These are phyloP conservation scores for Zasmidium citrigriseum DNA, from an alignment of 2,329 filamentous ascomycete species.

Conservation along the genomic window DNA sequence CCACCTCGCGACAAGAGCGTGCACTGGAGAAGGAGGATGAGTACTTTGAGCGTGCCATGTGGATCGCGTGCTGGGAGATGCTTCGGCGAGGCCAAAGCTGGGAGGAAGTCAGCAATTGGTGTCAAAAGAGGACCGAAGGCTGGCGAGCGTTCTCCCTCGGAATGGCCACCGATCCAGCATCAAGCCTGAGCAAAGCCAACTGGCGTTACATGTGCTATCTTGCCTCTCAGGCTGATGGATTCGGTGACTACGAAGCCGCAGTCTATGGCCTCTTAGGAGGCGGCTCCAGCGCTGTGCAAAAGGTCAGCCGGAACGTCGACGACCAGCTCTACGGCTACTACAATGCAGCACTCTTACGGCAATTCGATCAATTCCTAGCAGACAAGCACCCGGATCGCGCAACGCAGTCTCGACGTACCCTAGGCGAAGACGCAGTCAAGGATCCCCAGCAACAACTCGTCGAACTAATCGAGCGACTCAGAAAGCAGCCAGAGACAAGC, in stretches of 20 bases:
- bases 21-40: conserved; percentile 79
- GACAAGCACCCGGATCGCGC: conserved; percentile 56
- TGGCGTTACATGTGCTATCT: conserved; percentile 80
- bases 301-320: conserved; percentile 77
- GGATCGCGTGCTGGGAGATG: conserved; percentile 93
- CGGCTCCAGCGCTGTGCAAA: conserved; percentile 74
- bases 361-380: conserved; percentile 73
- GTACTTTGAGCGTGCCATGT: conserved; percentile 85
- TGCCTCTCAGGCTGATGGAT: conserved; percentile 66
- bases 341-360: conserved; percentile 77
- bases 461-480: conserved; percentile 62
- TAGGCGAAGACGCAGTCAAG: conserved; percentile 65
- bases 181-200: conserved; percentile 44
- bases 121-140: conserved; percentile 77
- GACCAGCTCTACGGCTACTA: conserved; percentile 86
- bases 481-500: conserved; percentile 56
- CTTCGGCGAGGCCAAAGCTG: conserved; percentile 78
- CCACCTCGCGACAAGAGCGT: conserved; percentile 74
- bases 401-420: conserved; percentile 56
- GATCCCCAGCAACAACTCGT: conserved; percentile 41
- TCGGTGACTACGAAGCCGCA: conserved; percentile 78
- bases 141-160: conserved; percentile 88
- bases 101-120: conserved; percentile 79
- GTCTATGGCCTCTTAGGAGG: conserved; percentile 91
- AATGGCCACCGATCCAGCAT: conserved; percentile 46